phyloP scores from a whole-genome alignment of 148 eudicot genomes.

The Vaccinium darrowii region DNA sequence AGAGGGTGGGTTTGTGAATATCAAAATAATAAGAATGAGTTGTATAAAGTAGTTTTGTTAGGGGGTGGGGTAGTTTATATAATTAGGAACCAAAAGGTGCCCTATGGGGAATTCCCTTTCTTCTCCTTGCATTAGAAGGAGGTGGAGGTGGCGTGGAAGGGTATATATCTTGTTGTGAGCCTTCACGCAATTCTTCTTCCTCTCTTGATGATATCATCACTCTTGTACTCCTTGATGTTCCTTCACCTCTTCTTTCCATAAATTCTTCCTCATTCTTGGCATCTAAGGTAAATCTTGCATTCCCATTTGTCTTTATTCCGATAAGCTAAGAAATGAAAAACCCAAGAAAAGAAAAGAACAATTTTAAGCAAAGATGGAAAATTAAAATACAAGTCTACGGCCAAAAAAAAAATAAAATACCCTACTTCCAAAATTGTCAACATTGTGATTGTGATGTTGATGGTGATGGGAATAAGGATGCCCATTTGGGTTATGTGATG shows the following conservation, averaged over 20 bases:
- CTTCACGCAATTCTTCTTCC: conserved; percentile 56
- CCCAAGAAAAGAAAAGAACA: not conserved
- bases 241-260: conserved; percentile 31
- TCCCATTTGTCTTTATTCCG: conserved; percentile 80
- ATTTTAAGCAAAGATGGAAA: not conserved
- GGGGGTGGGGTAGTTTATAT: not conserved
- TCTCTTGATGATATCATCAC: conserved; percentile 31
- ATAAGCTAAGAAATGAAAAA: conserved; percentile 56
- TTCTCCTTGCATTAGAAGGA: conserved; percentile 61
- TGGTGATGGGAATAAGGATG: conserved; percentile 35
- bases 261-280: conserved; percentile 41
- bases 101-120: conserved; percentile 93
- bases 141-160: conserved; percentile 62
- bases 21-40: conserved; percentile 26
- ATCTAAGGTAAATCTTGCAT: conserved; percentile 72
- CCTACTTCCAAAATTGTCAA: conserved; percentile 7
- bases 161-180: conserved; percentile 47
- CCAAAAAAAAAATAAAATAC: not conserved
- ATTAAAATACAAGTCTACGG: conserved; percentile 3
- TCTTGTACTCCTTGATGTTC: conserved; percentile 28
- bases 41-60: conserved; percentile 24
- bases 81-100: conserved; percentile 76
- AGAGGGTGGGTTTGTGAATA: conserved; percentile 20
- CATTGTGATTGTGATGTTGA: conserved; percentile 10
- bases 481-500: conserved; percentile 31